Evolutionary conservation across 176 grass and related monocot species (phyloP), one percentile per base, ranked within the genome.

Genomic region (Poa pratensis): DNA sequence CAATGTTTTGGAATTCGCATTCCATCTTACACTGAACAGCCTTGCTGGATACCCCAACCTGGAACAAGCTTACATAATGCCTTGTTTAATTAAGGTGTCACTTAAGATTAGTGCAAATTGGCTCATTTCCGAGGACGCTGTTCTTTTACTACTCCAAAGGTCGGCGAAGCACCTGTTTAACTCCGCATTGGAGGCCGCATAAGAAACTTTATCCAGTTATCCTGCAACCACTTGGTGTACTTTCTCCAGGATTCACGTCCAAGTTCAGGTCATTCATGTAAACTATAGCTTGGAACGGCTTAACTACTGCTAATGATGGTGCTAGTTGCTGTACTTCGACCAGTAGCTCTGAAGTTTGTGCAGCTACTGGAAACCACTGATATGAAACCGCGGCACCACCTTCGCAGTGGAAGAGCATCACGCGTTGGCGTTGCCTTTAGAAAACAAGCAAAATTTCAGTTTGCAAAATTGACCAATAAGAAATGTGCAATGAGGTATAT

Each of bases 31-130:
- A 63, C 46, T 17, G 17, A 76, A 54, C 58, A 6, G 32, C 22
- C 67, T 71, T 70, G 70, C 34, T 32, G 73, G 69, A 22, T 19
- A 67, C 30, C 59, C 63, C n/a, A 60, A 79, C 43, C 12, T 77
- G 70, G 76, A 58, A 51, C 22, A 57, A 85, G 52, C 22, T 35
- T 62, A 24, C 27, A 65, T 17, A 1, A 6, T 65, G 60, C 42
- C 72, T 72, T 86, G 52, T 22, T 40, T 76, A 85, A 14, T 82
- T 45, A 46, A 49, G 45, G 20, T 0, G 62, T 45, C 5, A 62
- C 9, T 17, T 52, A 86, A 35, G 14, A 24, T 55, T 78, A 90
- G 52, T 82, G 26, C 79, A 86, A 82, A 43, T 82, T 77, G 83
- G 17, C 52, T 61, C 5, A 15, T 59, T 80, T 52, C 69, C 27